Percentiles rank a stretch among this genome's conserved stretches.
Conservation (phyloP, 1,139 yeast species). For the Wickerhamomyces sp. region DNA sequence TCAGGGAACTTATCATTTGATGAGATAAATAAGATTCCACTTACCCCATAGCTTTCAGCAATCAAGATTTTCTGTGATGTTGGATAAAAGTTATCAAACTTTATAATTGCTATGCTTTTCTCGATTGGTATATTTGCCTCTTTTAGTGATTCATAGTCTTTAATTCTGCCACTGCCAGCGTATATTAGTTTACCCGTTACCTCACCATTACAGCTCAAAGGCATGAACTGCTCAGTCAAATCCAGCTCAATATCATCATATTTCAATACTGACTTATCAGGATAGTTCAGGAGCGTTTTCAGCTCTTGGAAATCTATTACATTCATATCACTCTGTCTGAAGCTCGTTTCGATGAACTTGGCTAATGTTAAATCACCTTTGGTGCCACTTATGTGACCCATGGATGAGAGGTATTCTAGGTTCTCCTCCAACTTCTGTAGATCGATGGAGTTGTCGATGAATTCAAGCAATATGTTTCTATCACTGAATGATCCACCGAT, state of each 20-base stretch:
- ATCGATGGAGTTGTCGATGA: conserved; percentile 49
- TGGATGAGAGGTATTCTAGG: conserved; percentile 69
- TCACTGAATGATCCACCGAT: conserved; percentile 63
- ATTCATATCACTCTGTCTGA: conserved; percentile 52
- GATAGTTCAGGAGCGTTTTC: conserved; percentile 59
- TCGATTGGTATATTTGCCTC: conserved; percentile 31
- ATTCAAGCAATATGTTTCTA: conserved; percentile 43
- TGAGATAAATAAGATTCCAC: conserved; percentile 47
- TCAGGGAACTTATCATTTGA: conserved; percentile 29
- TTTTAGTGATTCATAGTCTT: conserved; percentile 49
- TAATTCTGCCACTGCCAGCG: conserved; percentile 59
- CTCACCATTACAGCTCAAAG: conserved; percentile 58
- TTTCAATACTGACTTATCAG: conserved; percentile 32
- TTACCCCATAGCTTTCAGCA: conserved; percentile 49
- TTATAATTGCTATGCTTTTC: conserved; percentile 52
- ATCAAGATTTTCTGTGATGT: conserved; percentile 49
- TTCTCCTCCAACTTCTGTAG: conserved; percentile 60
- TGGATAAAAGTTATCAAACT: conserved; percentile 47
- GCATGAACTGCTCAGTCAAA: conserved; percentile 56
- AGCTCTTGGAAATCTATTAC: conserved; percentile 47
- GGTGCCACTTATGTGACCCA: conserved; percentile 89
- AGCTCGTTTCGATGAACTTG: conserved; percentile 54
- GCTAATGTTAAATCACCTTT: conserved; percentile 75
- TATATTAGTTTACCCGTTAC: conserved; percentile 50
- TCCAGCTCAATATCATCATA: conserved; percentile 33